Base-by-base conservation (phyloP, 352 stramenopile genomes). In the Peronospora tabacina region DNA sequence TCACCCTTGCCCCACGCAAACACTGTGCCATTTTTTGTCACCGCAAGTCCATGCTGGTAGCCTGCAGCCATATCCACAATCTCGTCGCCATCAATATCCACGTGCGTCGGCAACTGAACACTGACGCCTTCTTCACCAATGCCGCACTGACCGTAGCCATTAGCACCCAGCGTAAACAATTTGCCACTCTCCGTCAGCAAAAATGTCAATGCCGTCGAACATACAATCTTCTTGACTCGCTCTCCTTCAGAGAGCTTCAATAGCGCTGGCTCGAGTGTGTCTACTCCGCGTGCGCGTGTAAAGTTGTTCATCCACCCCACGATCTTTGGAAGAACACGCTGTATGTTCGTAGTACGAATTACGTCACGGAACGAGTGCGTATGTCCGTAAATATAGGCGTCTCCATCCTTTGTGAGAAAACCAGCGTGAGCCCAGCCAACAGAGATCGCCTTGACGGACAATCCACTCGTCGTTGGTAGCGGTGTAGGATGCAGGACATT, bases 1-100 rank as follows among this genome's bases (percentile, higher is more conserved):
- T 93, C 82, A 30, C 82, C 77, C 37, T 91, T 95, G 11, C 82
- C 81, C 81, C 76, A 90, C 40, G 76, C 72, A 54, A 82, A 93
- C 4, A 90, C 80, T 6, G 75, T 74, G 16, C 78, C 83, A 34
- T 66, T 63, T 39, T 70, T 68, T 0, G 75, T 90, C 41, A 87
- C 69, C 0, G 72, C 82, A 16, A 93, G 61, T 4, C 66, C 82
- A 52, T 93, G 82, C 66, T 93, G 82, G 44, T 80, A 93, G 5
- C 82, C 82, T 22, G 76, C 74, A 16, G 77, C 66, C 39, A 93
- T 70, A 35, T 90, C 75, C 15, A 80, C 61, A 16, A 90, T 69
- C 38, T 80, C 61, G 38, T 89, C 79, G 17, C 67, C 75, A 24
- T 84, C 79, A 20, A 90, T 61, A n/a, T 70, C 38, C 37, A 92